A percentile compares a stretch with the other conserved stretches of the same genome.
Conservation (phyloP, 1,139 yeast genomes). For the Meyerozyma guilliermondii region DNA sequence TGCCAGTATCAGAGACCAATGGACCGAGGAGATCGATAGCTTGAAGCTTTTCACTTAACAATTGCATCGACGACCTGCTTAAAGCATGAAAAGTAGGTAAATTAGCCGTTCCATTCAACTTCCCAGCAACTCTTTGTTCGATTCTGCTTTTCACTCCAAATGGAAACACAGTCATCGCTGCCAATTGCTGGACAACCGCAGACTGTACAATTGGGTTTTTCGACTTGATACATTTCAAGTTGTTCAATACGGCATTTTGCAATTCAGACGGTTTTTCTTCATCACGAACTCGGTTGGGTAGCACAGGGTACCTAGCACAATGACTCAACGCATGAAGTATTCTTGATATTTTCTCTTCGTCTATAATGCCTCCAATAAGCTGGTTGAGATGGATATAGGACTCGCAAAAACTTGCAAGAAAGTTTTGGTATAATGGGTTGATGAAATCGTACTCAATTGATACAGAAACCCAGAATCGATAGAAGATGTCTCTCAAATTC, state of each 20-base stretch:
- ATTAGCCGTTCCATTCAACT: conserved; percentile 28
- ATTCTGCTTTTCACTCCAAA: conserved; percentile 56
- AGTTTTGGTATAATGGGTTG: conserved; percentile 51
- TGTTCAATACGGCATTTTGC: conserved; percentile 47
- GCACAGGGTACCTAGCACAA: conserved; percentile 63
- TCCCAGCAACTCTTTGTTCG: conserved; percentile 24
- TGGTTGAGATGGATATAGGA: conserved; percentile 45
- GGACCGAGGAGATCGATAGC: conserved; percentile 23
- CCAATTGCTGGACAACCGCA: conserved; percentile 47
- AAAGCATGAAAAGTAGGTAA: conserved; percentile 67
- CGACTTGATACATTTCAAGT: conserved; percentile 31
- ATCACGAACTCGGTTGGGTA: conserved; percentile 38
- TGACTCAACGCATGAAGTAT: conserved; percentile 48
- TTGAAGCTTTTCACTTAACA: conserved; percentile 34
- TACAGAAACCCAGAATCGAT: conserved; percentile 60
- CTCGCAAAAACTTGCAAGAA: conserved; percentile 45
- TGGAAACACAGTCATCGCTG: conserved; percentile 51
- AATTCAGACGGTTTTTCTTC: conserved; percentile 52
- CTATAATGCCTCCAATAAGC: conserved; percentile 25
- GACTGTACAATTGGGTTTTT: conserved; percentile 35
- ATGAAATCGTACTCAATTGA: conserved; percentile 56
- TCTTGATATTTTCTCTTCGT: conserved; percentile 30
- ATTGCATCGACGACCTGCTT: conserved; percentile 45
- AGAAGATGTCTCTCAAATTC: conserved; percentile 39
- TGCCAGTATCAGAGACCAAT: conserved; percentile 42